phyloP scores from a whole-genome alignment of 495 filamentous ascomycete species.

The Lasiosphaeria miniovina region DNA sequence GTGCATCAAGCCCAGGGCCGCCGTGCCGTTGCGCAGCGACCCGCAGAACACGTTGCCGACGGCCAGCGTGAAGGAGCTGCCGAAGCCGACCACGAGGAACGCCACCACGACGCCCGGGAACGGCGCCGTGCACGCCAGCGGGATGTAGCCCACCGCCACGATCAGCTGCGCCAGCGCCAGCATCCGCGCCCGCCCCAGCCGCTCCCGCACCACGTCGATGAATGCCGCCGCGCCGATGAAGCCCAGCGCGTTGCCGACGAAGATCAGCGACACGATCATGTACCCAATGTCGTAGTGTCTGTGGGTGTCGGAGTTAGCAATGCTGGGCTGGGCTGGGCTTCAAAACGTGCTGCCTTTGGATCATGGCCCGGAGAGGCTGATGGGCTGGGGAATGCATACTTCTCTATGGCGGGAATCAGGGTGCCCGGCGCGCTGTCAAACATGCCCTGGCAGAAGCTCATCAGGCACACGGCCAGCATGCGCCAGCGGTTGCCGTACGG shows the following conservation, averaged over 20 bases:
- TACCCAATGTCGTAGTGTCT: slow-evolving; percentile 68
- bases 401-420: slow-evolving; percentile 68
- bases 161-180: slow-evolving; percentile 56
- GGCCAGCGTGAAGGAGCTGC: slow-evolving; percentile 63
- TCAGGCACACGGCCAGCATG: slow-evolving; percentile 45
- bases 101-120: slow-evolving; percentile 63
- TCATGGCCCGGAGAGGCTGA: not conserved
- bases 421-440: slow-evolving; percentile 67
- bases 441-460: slow-evolving; percentile 57
- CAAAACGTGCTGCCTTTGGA: slow-evolving; percentile 5
- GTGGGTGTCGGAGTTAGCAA: too few species aligned
- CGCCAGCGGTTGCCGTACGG: slow-evolving; percentile 42
- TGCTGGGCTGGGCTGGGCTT: too few species aligned
- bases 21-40: slow-evolving; percentile 60
- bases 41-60: slow-evolving; percentile 74
- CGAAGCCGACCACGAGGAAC: slow-evolving; percentile 67
- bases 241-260: slow-evolving; percentile 72
- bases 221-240: slow-evolving; percentile 71
- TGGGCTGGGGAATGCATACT: slow-evolving; percentile 27
- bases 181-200: slow-evolving; percentile 61
- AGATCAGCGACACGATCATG: slow-evolving; percentile 72
- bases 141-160: slow-evolving; percentile 52
- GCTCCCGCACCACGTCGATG: slow-evolving; percentile 54
- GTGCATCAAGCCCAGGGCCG: slow-evolving; percentile 61
- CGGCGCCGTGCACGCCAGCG: slow-evolving; percentile 63